These are phyloP conservation scores for Rhytidhysteron rufulum DNA, from an alignment of 2,329 filamentous ascomycete species.

Conservation along the genomic window DNA sequence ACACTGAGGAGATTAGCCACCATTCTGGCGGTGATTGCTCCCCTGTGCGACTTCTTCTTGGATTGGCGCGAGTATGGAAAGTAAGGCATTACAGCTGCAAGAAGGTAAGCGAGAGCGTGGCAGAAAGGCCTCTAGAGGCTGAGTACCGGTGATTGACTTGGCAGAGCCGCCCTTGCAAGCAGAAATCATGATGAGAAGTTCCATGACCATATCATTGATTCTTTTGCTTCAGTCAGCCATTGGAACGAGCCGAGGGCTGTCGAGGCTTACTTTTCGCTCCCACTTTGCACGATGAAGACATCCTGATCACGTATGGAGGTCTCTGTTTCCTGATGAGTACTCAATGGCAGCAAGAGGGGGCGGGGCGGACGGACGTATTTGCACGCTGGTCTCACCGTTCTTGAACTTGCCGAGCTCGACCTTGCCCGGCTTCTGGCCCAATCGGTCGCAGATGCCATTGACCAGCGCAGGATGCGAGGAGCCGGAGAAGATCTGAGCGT, in stretches of 20 bases:
- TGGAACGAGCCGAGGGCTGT: conserved; percentile 8
- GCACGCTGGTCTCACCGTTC: conserved; percentile 67
- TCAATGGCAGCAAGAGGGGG: conserved; percentile 8
- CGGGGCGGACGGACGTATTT: conserved; percentile 50
- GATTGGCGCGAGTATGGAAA: conserved; percentile 99
- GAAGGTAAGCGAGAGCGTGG: conserved; percentile 10
- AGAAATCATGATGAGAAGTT: conserved; percentile 97
- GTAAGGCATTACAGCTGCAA: conserved; percentile 77
- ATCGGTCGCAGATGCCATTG: conserved; percentile 62
- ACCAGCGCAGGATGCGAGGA: conserved; percentile 62
- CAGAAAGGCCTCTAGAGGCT: conserved; percentile 7
- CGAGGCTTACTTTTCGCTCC: conserved; percentile 65
- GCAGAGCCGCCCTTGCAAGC: conserved; percentile 97
- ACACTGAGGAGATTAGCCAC: conserved; percentile 90
- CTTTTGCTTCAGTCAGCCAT: conserved; percentile 30
- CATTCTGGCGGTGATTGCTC: conserved; percentile 95
- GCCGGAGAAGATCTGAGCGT: conserved; percentile 65
- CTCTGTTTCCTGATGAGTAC: conserved; percentile 29
- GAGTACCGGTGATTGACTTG: conserved; percentile 89
- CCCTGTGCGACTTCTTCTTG: conserved; percentile 97
- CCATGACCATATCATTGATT: conserved; percentile 99
- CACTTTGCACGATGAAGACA: conserved; percentile 97
- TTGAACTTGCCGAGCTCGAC: conserved; percentile 64
- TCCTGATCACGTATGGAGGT: conserved; percentile 89
- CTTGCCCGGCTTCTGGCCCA: conserved; percentile 57